A percentile compares a stretch with the other conserved stretches of the same genome.
Evolutionary conservation across 331 rosid genomes (phyloP).

Genomic region (Prunus yedoensis): DNA sequence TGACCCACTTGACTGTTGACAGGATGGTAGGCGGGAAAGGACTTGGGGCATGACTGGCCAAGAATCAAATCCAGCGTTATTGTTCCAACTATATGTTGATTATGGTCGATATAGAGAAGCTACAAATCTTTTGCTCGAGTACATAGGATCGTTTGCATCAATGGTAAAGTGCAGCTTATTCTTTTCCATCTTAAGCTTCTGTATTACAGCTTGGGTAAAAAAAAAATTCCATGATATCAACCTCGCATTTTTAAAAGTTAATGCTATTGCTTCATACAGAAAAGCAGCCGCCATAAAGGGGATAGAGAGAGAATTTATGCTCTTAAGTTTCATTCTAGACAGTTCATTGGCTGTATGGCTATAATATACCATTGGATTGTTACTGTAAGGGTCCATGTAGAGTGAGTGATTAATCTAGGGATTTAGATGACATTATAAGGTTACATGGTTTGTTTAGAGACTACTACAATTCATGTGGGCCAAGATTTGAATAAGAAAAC

Average conservation of each 20-base stretch:
- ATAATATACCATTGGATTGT: no score
- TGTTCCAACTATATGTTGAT: constrained; percentile 77
- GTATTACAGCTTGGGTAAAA: background rate
- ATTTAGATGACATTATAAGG: no score
- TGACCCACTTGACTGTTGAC: constrained; percentile 40
- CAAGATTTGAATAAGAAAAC: no score
- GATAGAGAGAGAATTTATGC: no score
- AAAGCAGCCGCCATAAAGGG: no score
- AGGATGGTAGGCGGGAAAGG: constrained; percentile 68
- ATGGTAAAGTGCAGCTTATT: constrained; percentile 44
- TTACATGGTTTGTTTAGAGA: no score
- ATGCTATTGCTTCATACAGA: background rate
- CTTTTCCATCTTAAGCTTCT: constrained; percentile 11
- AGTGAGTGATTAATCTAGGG: no score
- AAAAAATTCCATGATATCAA: background rate
- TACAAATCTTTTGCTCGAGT: constrained; percentile 75
- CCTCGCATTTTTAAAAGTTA: background rate
- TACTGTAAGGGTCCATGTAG: no score
- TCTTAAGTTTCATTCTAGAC: no score
- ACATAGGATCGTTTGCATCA: constrained; percentile 66
- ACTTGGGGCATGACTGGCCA: constrained; percentile 77
- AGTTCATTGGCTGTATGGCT: no score
- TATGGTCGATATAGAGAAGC: constrained; percentile 88
- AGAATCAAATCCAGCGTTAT: constrained; percentile 80
- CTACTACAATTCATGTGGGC: no score